These are phyloP conservation scores for Venturia nashicola DNA, from an alignment of 2,329 filamentous ascomycete genomes.

Conservation along the genomic window DNA sequence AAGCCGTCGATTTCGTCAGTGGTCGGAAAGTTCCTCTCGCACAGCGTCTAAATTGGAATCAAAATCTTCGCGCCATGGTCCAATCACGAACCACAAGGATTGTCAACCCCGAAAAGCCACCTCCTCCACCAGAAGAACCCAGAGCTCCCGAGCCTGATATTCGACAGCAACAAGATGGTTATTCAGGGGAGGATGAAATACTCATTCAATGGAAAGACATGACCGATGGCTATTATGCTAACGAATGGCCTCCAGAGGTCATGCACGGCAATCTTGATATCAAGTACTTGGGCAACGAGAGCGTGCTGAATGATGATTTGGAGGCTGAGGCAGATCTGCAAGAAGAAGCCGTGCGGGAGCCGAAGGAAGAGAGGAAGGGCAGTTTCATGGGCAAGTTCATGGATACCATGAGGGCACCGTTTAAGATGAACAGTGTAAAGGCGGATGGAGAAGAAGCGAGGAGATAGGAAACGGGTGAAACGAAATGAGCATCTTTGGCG, in stretches of 20 bases:
- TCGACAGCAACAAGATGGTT: slow-evolving; percentile 9
- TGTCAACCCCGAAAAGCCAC: neutral
- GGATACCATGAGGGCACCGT: neutral
- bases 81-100: neutral
- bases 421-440: neutral
- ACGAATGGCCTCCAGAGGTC: slow-evolving; percentile 14
- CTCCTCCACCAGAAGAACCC: neutral
- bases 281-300: slow-evolving; percentile 7
- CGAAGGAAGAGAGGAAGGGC: neutral
- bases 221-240: slow-evolving; percentile 19
- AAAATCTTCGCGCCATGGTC: neutral
- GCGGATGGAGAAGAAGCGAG: neutral
- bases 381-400: neutral
- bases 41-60: neutral
- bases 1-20: slow-evolving; percentile 5
- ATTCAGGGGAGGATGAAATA: slow-evolving; percentile 14
- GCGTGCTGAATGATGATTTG: slow-evolving; percentile 6
- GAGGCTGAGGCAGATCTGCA: slow-evolving; percentile 8
- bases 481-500: neutral
- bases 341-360: neutral
- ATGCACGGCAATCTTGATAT: slow-evolving; percentile 8
- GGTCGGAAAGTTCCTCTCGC: neutral
- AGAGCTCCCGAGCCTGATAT: slow-evolving; percentile 11
- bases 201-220: slow-evolving; percentile 23
- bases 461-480: too few species aligned